Base-by-base conservation (phyloP, 768 basidiomycete species). In the Daedalea quercina region DNA sequence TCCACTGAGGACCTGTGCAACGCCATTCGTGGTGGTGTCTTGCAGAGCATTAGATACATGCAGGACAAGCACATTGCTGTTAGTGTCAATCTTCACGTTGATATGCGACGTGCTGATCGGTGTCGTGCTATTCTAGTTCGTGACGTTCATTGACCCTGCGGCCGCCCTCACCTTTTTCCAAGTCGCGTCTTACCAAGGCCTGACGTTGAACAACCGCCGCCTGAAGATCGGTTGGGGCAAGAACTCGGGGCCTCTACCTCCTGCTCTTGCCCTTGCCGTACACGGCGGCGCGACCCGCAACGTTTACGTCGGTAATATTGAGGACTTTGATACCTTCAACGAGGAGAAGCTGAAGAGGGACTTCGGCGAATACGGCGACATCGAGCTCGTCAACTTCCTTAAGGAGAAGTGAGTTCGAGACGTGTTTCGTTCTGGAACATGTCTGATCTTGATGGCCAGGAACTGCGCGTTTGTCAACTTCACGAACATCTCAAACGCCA, bases 181-280 rank as follows among this genome's bases (percentile, higher is more conserved):
- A 64, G 85, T 92, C 34, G 93, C 95, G 15, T 84, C 86, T 1
- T 87, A 84, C 65, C 87, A 93, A 59, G 94, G 94, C 6, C 74
- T 99, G 51, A 91, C 87, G 22, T 75, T 98, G 54, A 94, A 93
- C 74, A 91, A 93, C 69, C 86, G 94, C 41, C 84, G 94, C 24
- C 80, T 98, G 57, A 98, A 97, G 76, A 84, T 97, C 60, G 94
- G 95, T 44, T 99, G 95, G 96, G 95, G 95, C 53, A 98, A 95
- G 79, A 90, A 90, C 64, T 85, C 91, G 15, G 94, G 93, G 4
- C 87, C 93, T 17, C 75, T 95, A 15, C 80, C 85, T 17, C 87
- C 94, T 15, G 80, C 84, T 1, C 76, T 96, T 35, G 87, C 91
- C 25, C 77, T 94, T 56, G 90, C 92, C 0, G 90, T 99, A 2